Base-by-base conservation (phyloP, 75 land plant species). In the Pinus tabuliformis region DNA sequence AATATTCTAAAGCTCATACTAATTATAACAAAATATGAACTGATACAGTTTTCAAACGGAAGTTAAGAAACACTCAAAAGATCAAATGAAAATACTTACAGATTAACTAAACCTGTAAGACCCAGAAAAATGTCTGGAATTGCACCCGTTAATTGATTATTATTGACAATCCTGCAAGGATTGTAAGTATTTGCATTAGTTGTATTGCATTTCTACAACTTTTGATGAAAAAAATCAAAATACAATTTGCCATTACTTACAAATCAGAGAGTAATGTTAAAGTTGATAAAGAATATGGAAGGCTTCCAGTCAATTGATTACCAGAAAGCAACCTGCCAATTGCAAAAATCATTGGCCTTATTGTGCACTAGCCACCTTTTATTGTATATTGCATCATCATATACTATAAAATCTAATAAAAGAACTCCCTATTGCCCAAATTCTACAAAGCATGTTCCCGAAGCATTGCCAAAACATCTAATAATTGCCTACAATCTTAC, bases 91-190 rank as follows among this genome's bases (percentile, higher is more conserved):
- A 17, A 56, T 42, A 18, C 89, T 72, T 75, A 92, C 94, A 92
- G 74, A 62, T 83, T 83, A 49, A 70, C 76, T 54, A 89, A 72
- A 57, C 73, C 76, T 8, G 59, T 37, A 70, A 93, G 83, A 58
- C 58, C 73, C 33, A 80, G 78, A 78, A 96, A 86, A 54, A 86
- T 77, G 81, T 88, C 93, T 39, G 96, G 96, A 73, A 96, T 80
- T 57, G 58, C 73, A 72, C 92, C 96, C 58, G 74, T 80, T 36
- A 96, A 74, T 63, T 64, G 76, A 80, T 96, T 96, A 62, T 80
- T 73, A 76, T 77, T 83, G 17, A 96, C 75, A 56, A 86, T 85
- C 83, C 97, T 93, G 83, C 62, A 22, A 75, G 15, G 18, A 58
- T 72, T 36, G 52, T 58, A 74, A 4, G 20, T 2, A 1, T 62